A percentile compares a stretch with the other conserved stretches of the same genome.
Conservation (phyloP, 164 flowering plant species). For the Macadamia tetraphylla region DNA sequence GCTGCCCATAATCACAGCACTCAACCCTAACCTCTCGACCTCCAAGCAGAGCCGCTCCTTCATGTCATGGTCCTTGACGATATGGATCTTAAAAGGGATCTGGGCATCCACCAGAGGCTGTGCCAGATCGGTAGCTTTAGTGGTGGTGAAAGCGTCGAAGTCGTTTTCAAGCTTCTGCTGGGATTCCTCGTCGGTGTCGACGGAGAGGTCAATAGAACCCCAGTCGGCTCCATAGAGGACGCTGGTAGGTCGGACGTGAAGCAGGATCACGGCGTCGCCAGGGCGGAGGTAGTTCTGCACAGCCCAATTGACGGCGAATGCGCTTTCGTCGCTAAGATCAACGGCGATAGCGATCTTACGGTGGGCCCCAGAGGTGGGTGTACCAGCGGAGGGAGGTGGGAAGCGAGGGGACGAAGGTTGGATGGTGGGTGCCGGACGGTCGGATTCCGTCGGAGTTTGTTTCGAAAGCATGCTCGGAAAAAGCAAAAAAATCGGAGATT, state of each 20-base stretch:
- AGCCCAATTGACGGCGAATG: constrained; percentile 79
- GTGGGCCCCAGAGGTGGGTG: constrained; percentile 5
- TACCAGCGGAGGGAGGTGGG: no score
- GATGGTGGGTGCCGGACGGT: no score
- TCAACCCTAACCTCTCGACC: constrained; percentile 56
- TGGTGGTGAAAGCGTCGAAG: constrained; percentile 47
- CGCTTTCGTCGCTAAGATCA: constrained; percentile 79
- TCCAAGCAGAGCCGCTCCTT: constrained; percentile 75
- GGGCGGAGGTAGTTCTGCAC: constrained; percentile 81
- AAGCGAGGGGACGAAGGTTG: no score
- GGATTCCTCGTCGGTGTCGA: constrained; percentile 29
- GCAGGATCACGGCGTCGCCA: constrained; percentile 55
- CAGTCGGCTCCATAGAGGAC: constrained; percentile 79
- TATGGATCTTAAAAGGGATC: constrained; percentile 66
- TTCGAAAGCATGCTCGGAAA: no score
- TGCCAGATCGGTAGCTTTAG: constrained; percentile 56
- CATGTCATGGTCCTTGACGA: constrained; percentile 86
- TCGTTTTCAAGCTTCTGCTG: constrained; percentile 54
- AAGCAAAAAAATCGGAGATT: no score
- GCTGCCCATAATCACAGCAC: constrained; percentile 83
- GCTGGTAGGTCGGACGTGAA: constrained; percentile 50
- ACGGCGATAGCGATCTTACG: constrained; percentile 73
- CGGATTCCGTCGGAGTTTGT: no score
- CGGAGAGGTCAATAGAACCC: constrained; percentile 48
- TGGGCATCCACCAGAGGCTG: constrained; percentile 54